Evolutionary conservation across 2,329 filamentous ascomycete species (phyloP), one percentile per base, ranked within the genome.

Genomic region (Aaosphaeria pasadenensis): DNA sequence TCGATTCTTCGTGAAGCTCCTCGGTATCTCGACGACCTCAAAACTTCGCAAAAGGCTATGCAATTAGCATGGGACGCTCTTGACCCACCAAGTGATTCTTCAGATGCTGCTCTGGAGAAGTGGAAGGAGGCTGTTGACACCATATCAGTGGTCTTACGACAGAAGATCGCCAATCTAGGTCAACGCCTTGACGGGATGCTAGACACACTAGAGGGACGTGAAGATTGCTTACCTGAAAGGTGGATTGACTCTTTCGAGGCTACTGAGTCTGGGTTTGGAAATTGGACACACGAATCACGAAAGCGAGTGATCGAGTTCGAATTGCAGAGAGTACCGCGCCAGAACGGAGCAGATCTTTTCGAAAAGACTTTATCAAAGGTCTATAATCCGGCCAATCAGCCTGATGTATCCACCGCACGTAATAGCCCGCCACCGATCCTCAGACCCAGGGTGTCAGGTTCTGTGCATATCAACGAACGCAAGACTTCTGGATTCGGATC

Each of bases 191-290:
- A 99, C 67, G 82, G 79, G 44, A 90, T 96, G 81, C 79, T 99
- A 11, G 91, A 99, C 69, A 80, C 83, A 31, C 77, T 97, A 2
- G 94, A 97, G 69, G 91, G 90, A 1, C 79, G 85, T 46, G 79
- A 87, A 39, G 94, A 99, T 61, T 89, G 87, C 0, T 74, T 99
- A 7, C 94, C 94, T 0, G 88, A 95, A 38, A 68, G 75, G 30
- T 99, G 92, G 94, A 83, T 97, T 47, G 89, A 95, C 59, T 81
- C 85, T 4, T 86, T 97, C 73, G 94, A 97, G 67, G 71, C 74
- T 0, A 76, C 95, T 4, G 94, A 99, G 67, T 76, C 79, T 7
- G 81, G 85, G 30, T 96, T 92, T 69, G 82, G 84, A 6, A 80
- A 85, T 28, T 99, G 94, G 94, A 83, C 85, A 39, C 85, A 87